Conservation (phyloP, 2,329 filamentous ascomycete genomes). For the Fusarium sp. region DNA sequence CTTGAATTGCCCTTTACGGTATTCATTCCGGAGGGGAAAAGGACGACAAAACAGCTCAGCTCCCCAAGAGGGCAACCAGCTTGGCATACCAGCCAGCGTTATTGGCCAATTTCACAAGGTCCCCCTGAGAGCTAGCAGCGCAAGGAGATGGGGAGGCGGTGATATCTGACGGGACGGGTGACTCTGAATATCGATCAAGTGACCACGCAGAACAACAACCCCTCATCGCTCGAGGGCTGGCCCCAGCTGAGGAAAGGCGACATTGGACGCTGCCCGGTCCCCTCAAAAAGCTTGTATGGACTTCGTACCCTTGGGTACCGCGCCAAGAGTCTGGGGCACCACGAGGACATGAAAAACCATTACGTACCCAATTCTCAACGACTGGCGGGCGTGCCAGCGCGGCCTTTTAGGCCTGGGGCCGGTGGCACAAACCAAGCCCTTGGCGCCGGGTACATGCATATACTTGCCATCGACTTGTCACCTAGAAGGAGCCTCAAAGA, state of each 20-base stretch:
- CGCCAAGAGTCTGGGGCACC: slow-evolving; percentile 38
- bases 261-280: background rate
- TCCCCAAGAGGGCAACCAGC: background rate
- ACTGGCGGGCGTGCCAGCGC: slow-evolving; percentile 20
- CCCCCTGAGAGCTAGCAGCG: background rate
- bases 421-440: slow-evolving; percentile 29
- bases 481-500: slow-evolving; percentile 28
- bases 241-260: background rate
- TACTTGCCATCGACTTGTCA: slow-evolving; percentile 29
- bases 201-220: background rate
- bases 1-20: background rate
- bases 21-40: background rate
- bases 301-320: slow-evolving; percentile 29
- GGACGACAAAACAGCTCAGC: background rate
- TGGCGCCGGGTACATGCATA: slow-evolving; percentile 27
- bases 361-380: slow-evolving; percentile 31
- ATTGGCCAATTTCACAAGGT: slow-evolving; percentile 4
- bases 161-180: slow-evolving; percentile 13
- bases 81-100: background rate
- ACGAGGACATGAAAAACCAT: slow-evolving; percentile 33
- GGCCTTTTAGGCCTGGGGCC: slow-evolving; percentile 14
- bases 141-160: background rate
- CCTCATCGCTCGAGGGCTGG: background rate
- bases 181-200: slow-evolving; percentile 5
- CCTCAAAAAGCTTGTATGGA: slow-evolving; percentile 34